phyloP scores from a whole-genome alignment of 495 filamentous ascomycete species.

The Neurospora sp. region DNA sequence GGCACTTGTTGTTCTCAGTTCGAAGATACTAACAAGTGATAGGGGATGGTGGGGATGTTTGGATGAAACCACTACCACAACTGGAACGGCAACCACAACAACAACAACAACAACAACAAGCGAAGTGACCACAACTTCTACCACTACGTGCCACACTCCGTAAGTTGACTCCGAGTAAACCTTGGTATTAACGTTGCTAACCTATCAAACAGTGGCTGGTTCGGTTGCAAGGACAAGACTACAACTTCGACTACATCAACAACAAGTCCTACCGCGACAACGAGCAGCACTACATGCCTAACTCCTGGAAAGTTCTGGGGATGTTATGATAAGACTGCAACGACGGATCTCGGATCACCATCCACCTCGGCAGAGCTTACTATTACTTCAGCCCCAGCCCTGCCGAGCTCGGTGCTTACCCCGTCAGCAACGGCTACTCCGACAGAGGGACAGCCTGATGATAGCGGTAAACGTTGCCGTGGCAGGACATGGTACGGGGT shows the following conservation, averaged over 20 bases:
- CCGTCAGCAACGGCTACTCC: conserved; percentile 8
- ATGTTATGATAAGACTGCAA: conserved; percentile 39
- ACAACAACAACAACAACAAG: conserved; percentile 34
- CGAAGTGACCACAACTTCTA: conserved; percentile 36
- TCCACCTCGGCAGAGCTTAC: conserved; percentile 18
- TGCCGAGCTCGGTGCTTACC: conserved; percentile 15
- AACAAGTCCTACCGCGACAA: conserved; percentile 13
- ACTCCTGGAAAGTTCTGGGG: conserved; percentile 48
- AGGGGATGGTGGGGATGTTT: conserved; percentile 67
- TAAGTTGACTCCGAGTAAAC: conserved; percentile 2
- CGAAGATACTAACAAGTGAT: conserved; percentile 2
- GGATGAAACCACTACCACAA: conserved; percentile 48
- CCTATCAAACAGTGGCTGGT: conserved; percentile 50
- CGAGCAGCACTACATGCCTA: conserved; percentile 35
- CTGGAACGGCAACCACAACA: conserved; percentile 32
- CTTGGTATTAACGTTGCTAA: conserved; percentile 48
- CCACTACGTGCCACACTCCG: conserved; percentile 49
- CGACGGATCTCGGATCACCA: conserved; percentile 14
- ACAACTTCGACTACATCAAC: conserved; percentile 27
- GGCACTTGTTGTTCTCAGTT: not conserved
- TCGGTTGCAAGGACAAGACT: conserved; percentile 48
- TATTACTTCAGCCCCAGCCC: conserved; percentile 17
- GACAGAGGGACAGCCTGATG: not conserved
- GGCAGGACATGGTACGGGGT: conserved; percentile 30
- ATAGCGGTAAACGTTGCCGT: conserved; percentile 16